Base-by-base conservation (phyloP, 2,329 filamentous ascomycete species). In the Thielaviopsis musarum region DNA sequence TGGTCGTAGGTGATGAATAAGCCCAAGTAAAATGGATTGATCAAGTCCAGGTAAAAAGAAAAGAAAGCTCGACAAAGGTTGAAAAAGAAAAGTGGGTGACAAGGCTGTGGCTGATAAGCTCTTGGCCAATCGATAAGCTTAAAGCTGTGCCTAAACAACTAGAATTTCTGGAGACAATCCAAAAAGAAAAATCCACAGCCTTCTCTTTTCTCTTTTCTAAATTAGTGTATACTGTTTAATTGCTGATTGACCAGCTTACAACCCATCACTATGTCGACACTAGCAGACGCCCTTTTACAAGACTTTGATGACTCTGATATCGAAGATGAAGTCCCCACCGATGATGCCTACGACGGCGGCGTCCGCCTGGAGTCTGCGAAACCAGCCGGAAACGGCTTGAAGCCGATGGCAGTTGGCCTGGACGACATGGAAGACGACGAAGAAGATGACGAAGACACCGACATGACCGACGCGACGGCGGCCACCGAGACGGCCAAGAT, bases 281-380 rank as follows among this genome's bases (percentile, higher is more conserved):
- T 94, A 64, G 91, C 88, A 63, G 91, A 97, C 67, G 91, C 97
- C 70, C 80, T 98, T 12, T 78, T 97, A 66, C 88, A 93, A 67
- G 89, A 95, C 69, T 93, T 95, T 64, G 89, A 90, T 15, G 88
- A 94, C 59, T 72, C 73, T 60, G 71, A 69, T 9, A 71, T 68
- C 68, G 81, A 79, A 45, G 84, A 85, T 63, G 81, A 82, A 41
- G 75, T 81, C 34, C 75, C 78, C 54, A 75, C 80, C 60, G 74
- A 78, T 64, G 73, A 73, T 58, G 69, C 72, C 58, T 70, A 75
- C 49, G 70, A 73, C 55, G 72, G 72, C 51, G 71, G 73, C 57
- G 70, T 73, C 51, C 52, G 56, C 26, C 48, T 26, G 5, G 55
- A 61, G 6, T 22, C 56, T 21, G 52, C 34, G 21, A 45, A 48